A percentile compares a stretch with the other conserved stretches of the same genome.
phyloP scores from a whole-genome alignment of 139 green algal genomes.

The Chlamydomonas eustigma region DNA sequence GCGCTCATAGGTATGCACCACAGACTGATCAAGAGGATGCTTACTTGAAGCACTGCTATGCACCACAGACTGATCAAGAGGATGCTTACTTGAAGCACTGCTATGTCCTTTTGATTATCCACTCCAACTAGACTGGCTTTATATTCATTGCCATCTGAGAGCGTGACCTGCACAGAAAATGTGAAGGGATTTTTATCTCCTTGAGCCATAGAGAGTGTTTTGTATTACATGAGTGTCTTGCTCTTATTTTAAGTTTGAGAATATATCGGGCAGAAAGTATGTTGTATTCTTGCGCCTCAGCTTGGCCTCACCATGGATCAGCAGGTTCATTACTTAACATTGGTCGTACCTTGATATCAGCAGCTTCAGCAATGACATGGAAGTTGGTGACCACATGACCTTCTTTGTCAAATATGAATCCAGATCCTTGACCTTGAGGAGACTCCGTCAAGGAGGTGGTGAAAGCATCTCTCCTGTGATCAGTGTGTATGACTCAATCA shows the following conservation, averaged over 20 bases:
- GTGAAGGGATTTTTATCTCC: no score
- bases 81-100: slow-evolving; percentile 73
- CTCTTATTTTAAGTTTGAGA: no score
- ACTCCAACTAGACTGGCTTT: slow-evolving; percentile 55
- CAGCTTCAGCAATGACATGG: slow-evolving; percentile 48
- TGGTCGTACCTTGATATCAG: slow-evolving; percentile 6
- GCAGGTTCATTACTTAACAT: no score
- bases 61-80: no score
- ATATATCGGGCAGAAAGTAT: no score
- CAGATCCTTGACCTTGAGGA: slow-evolving; percentile 60
- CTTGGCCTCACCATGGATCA: no score
- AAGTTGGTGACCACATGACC: slow-evolving; percentile 79
- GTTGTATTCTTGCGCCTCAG: no score
- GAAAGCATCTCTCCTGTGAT: slow-evolving; percentile 13
- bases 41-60: slow-evolving; percentile 68
- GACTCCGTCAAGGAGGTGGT: slow-evolving; percentile 44
- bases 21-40: no score
- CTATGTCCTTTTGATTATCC: slow-evolving; percentile 79
- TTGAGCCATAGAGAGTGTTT: no score
- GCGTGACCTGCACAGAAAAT: not conserved
- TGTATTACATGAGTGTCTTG: no score
- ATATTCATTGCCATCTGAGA: not conserved
- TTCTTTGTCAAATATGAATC: slow-evolving; percentile 73
- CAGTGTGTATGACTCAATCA: slow-evolving; percentile 43
- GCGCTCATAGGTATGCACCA: no score